phyloP scores from a whole-genome alignment of 371 early-diverging fungal species.

The Mucor piriformis region DNA sequence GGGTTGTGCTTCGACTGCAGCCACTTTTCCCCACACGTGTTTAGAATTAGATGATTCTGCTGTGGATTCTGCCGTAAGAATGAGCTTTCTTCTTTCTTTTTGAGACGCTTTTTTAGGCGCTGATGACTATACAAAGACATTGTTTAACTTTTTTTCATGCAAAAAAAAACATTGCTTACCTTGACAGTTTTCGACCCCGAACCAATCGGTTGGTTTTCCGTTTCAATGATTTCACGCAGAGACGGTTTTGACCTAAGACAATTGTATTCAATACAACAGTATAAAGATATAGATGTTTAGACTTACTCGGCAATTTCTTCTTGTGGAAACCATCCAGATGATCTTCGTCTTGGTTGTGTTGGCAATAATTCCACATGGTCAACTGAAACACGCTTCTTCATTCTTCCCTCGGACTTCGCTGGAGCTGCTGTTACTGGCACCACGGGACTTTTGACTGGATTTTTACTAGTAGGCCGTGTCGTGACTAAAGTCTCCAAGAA shows the following conservation, averaged over 20 bases:
- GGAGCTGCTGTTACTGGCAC: not conserved
- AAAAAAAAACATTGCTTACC: not conserved
- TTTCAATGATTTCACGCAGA: constrained; percentile 40
- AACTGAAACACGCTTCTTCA: constrained; percentile 4
- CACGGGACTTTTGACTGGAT: not conserved
- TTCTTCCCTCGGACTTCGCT: not conserved
- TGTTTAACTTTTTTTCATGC: not conserved
- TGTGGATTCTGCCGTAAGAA: constrained; percentile 35
- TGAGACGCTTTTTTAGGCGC: constrained; percentile 48
- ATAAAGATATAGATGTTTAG: not conserved
- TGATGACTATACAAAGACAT: constrained; percentile 7
- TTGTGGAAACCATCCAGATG: constrained; percentile 17
- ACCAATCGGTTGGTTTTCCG: constrained; percentile 14
- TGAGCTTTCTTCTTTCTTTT: constrained; percentile 44
- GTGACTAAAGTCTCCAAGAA: constrained; percentile 34
- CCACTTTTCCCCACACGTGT: constrained; percentile 48
- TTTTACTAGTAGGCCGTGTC: constrained; percentile 1
- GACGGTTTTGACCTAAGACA: constrained; percentile 23
- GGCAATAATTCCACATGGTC: not conserved
- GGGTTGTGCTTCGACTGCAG: not conserved
- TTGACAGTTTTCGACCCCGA: constrained; percentile 11
- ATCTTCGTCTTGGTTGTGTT: constrained; percentile 2
- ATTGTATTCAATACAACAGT: not conserved
- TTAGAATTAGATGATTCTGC: constrained; percentile 23
- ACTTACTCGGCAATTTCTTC: constrained; percentile 4